A percentile compares a stretch with the other conserved stretches of the same genome.
Evolutionary conservation across 352 stramenopile species (phyloP).

Genomic region (Albugo laibachii): DNA sequence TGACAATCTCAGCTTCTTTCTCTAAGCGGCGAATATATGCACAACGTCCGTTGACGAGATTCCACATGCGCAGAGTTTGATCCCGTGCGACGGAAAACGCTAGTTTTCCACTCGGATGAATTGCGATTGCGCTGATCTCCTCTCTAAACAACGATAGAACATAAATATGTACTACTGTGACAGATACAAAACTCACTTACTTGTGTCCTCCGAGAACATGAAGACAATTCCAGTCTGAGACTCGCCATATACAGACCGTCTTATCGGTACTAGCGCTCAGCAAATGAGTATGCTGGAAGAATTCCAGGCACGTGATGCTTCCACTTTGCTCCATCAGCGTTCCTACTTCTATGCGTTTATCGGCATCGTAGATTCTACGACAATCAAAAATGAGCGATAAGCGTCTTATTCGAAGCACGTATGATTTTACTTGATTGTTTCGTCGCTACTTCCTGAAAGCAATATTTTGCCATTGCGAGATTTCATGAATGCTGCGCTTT

Average conservation of each 20-base stretch:
- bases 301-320: constrained; percentile 71
- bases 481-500: constrained; percentile 61
- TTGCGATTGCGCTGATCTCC: constrained; percentile 63
- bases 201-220: constrained; percentile 80
- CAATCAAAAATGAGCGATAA: neutral
- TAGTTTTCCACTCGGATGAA: constrained; percentile 77
- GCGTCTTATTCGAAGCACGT: neutral
- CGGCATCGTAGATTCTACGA: constrained; percentile 70
- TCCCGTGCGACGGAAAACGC: constrained; percentile 72
- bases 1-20: constrained; percentile 51
- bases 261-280: constrained; percentile 76
- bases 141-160: constrained; percentile 15
- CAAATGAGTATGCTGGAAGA: constrained; percentile 71
- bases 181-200: constrained; percentile 12
- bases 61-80: constrained; percentile 79
- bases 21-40: constrained; percentile 73
- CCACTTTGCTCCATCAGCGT: constrained; percentile 76
- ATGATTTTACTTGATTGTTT: constrained; percentile 64
- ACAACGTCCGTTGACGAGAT: constrained; percentile 77
- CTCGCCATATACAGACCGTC: constrained; percentile 80
- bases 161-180: neutral
- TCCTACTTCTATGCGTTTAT: constrained; percentile 73
- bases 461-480: constrained; percentile 67
- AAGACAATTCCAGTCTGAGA: constrained; percentile 77
- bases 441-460: constrained; percentile 61